Evolutionary conservation across 352 stramenopile genomes (phyloP).

Genomic region (Phytophthora palmivora): DNA sequence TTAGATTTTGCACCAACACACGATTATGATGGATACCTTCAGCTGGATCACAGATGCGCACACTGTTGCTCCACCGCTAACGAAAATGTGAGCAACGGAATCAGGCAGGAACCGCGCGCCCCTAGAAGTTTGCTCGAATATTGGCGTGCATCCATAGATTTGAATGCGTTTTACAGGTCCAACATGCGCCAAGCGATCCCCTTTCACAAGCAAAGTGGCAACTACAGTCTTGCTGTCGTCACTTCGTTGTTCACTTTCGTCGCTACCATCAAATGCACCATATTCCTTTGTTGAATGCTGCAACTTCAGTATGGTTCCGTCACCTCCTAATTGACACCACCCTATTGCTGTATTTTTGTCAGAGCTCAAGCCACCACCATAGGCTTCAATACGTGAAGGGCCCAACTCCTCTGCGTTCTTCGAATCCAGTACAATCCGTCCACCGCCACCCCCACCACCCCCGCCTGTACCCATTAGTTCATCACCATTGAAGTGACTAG

Average conservation of each 20-base stretch:
- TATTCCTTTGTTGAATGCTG: conserved; percentile 42
- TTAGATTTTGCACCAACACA: conserved; percentile 11
- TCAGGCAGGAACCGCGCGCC: conserved; percentile 61
- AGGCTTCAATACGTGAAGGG: conserved; percentile 51
- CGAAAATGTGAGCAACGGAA: conserved; percentile 64
- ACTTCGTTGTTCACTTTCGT: conserved; percentile 6
- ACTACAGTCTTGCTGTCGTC: conserved; percentile 27
- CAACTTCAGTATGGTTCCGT: conserved; percentile 77
- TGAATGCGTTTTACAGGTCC: conserved; percentile 65
- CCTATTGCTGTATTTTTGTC: conserved; percentile 43
- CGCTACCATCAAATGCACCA: conserved; percentile 4
- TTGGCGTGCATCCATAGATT: conserved; percentile 81
- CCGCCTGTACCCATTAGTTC: conserved; percentile 51
- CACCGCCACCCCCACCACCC: conserved; percentile 60
- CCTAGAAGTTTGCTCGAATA: conserved; percentile 62
- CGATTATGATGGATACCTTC: conserved; percentile 40
- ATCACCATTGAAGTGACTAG: conserved; percentile 42
- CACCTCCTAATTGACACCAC: conserved; percentile 84
- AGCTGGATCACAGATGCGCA: conserved; percentile 63
- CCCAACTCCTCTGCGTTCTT: conserved; percentile 49
- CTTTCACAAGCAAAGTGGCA: conserved; percentile 66
- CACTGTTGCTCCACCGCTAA: conserved; percentile 69
- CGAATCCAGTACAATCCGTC: conserved; percentile 61
- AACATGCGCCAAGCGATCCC: conserved; percentile 53
- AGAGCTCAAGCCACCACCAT: conserved; percentile 50